A percentile compares a stretch with the other conserved stretches of the same genome.
Evolutionary conservation across 1,284 basidiomycete genomes (phyloP).

Genomic region (Meripilus lineatus): DNA sequence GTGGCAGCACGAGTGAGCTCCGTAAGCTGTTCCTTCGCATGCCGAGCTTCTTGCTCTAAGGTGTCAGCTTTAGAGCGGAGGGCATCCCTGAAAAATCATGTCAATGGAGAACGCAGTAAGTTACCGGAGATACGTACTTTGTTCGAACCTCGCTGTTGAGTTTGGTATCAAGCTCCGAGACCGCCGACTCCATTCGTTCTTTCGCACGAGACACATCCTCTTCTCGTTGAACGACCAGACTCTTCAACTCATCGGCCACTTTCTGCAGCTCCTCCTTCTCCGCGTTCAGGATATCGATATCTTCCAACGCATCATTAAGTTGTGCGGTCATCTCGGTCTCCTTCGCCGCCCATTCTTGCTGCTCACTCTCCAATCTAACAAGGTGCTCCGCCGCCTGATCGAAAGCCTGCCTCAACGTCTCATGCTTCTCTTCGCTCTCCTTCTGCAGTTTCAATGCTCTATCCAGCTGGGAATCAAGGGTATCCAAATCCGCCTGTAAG

Average conservation of each 20-base stretch:
- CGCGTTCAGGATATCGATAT: conserved; percentile 48
- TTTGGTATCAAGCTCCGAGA: conserved; percentile 73
- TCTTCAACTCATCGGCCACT: conserved; percentile 69
- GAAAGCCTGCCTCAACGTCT: conserved; percentile 66
- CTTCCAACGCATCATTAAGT: conserved; percentile 54
- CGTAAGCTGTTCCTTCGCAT: conserved; percentile 74
- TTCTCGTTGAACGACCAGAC: conserved; percentile 68
- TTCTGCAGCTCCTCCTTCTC: conserved; percentile 62
- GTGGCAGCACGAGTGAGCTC: conserved; percentile 75
- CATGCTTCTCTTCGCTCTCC: conserved; percentile 75
- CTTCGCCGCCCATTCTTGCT: conserved; percentile 59
- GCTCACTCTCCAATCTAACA: conserved; percentile 73
- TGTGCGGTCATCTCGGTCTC: conserved; percentile 58
- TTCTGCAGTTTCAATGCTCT: conserved; percentile 73
- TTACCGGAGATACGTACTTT: conserved; percentile 38
- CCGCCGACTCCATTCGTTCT: conserved; percentile 67
- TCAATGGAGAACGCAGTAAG: conserved; percentile 5
- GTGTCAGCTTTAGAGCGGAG: conserved; percentile 54
- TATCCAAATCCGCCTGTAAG: conserved; percentile 80
- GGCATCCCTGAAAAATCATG: conserved; percentile 45
- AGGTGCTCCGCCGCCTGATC: conserved; percentile 83
- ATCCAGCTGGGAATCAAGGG: conserved; percentile 83
- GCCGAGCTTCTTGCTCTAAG: conserved; percentile 64
- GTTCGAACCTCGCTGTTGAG: conserved; percentile 63
- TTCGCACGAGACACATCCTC: conserved; percentile 76